These are phyloP conservation scores for Microcos paniculata DNA, from an alignment of 345 rosid species.

Conservation along the genomic window DNA sequence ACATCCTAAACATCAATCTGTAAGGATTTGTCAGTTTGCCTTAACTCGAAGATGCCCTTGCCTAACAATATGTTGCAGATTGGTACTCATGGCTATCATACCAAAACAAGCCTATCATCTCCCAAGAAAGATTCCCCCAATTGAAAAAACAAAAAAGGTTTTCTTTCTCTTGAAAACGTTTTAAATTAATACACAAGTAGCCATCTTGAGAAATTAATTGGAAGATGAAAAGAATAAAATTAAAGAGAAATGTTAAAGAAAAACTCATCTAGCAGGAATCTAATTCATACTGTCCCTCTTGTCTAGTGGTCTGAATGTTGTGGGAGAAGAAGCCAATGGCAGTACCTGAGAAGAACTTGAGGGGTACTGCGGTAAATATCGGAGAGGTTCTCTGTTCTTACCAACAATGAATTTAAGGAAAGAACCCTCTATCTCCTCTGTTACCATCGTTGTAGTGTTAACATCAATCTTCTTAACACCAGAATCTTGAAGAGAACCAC, in stretches of 20 bases:
- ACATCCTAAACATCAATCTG: constrained; percentile 1
- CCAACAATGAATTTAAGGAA: constrained; percentile 55
- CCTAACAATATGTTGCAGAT: constrained; percentile 11
- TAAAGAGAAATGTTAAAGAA: not conserved
- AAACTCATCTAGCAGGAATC: constrained; percentile 19
- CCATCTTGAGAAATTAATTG: constrained; percentile 13
- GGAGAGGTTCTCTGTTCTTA: constrained; percentile 38
- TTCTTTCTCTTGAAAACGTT: not conserved
- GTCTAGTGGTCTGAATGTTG: constrained; percentile 51
- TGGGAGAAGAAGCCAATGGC: constrained; percentile 59
- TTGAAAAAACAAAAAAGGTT: not conserved
- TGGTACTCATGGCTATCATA: not conserved
- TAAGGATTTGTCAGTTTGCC: constrained; percentile 14
- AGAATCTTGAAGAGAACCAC: constrained; percentile 29
- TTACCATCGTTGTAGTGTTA: constrained; percentile 6
- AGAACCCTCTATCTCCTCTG: constrained; percentile 40
- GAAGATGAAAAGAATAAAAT: constrained; percentile 19
- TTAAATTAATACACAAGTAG: constrained; percentile 15
- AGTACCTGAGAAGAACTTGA: constrained; percentile 63
- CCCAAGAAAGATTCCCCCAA: not conserved
- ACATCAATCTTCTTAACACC: constrained; percentile 22
- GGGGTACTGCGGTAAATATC: constrained; percentile 36
- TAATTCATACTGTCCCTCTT: constrained; percentile 30
- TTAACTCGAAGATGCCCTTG: not conserved
- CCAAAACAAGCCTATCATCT: not conserved